Evolutionary conservation across 2,329 filamentous ascomycete genomes (phyloP), one percentile per base, ranked within the genome.

Genomic region (Colletotrichum shisoi): DNA sequence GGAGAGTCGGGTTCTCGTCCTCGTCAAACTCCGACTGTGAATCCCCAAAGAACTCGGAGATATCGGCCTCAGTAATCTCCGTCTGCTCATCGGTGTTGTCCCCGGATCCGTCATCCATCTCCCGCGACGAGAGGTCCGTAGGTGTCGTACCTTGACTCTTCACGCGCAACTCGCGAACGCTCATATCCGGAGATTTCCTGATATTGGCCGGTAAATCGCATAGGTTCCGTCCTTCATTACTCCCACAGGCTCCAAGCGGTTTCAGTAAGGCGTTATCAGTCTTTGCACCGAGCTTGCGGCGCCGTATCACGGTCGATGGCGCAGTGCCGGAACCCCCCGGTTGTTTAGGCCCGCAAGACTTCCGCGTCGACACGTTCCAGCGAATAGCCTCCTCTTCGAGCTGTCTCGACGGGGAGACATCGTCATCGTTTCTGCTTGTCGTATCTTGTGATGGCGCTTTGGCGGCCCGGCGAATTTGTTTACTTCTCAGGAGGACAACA

Each of bases 401-500:
- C n/a, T 40, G 48, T 40, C 27, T 51, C 19, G 54, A 37, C 4
- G 48, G 37, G 4, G 57, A 59, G 8, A 21, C 19, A 13, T 49
- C 37, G 9, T 56, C 48, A 13, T 56, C 24, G 17, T 42, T 27
- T 4, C 27, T 42, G 39, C 4, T 13, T 5, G 39, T n/a, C 4
- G 40, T 17, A 19, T 71, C 64, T 60, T 67, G 63, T 69, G 40
- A 54, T 49, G 45, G 34, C 69, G 31, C 24, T 46, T 44, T 59
- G 17, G 27, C 34, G 15, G 37, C 15, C 7, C 42, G 44, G 34
- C 42, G 44, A 19, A 39, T 24, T 45, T 59, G 53, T 45, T 68
- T 64, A 58, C 61, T 68, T 37, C 61, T 58, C 31, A 64, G 61
- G 19, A 75, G 51, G 9, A 81, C 66, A 2, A 75, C 73, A 45